These are phyloP conservation scores for Aspergillus incahuasiensis DNA, from an alignment of 495 filamentous ascomycete genomes.

Conservation along the genomic window DNA sequence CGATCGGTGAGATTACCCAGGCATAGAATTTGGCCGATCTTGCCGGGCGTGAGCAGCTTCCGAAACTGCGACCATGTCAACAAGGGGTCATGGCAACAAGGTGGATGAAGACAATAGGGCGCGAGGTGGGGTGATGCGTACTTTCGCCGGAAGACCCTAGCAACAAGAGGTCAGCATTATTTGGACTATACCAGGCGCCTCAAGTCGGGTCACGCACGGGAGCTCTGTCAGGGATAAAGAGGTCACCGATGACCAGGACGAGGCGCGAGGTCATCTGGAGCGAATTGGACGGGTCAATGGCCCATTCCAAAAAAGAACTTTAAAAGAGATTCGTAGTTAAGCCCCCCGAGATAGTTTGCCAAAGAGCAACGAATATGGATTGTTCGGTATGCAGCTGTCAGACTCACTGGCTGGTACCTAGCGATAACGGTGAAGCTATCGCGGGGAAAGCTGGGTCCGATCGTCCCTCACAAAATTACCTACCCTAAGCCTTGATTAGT, in stretches of 20 bases:
- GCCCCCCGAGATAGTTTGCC: neutral
- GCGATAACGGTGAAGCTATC: slow-evolving; percentile 26
- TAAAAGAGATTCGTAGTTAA: neutral
- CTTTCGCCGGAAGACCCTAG: slow-evolving; percentile 89
- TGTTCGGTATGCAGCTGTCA: slow-evolving; percentile 7
- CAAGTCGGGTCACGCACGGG: slow-evolving; percentile 47
- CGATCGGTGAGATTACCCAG: slow-evolving; percentile 96
- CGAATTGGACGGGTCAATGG: slow-evolving; percentile 21
- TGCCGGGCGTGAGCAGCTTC: slow-evolving; percentile 94
- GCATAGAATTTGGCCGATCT: slow-evolving; percentile 96
- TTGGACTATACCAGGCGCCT: neutral
- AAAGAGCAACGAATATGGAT: neutral
- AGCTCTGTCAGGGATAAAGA: slow-evolving; percentile 96
- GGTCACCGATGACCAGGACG: slow-evolving; percentile 89
- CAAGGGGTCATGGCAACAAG: neutral
- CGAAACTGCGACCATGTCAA: slow-evolving; percentile 65
- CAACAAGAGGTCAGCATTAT: slow-evolving; percentile 20
- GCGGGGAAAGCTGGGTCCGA: slow-evolving; percentile 32
- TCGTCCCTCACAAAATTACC: slow-evolving; percentile 4
- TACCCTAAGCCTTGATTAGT: slow-evolving; percentile 33
- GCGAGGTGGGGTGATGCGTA: slow-evolving; percentile 32
- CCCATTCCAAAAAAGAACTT: slow-evolving; percentile 21
- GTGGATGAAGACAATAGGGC: slow-evolving; percentile 1
- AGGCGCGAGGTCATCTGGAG: slow-evolving; percentile 69
- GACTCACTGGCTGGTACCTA: slow-evolving; percentile 5